Evolutionary conservation across 176 grass and related monocot genomes (phyloP).

Genomic region (Triticum turgidum): DNA sequence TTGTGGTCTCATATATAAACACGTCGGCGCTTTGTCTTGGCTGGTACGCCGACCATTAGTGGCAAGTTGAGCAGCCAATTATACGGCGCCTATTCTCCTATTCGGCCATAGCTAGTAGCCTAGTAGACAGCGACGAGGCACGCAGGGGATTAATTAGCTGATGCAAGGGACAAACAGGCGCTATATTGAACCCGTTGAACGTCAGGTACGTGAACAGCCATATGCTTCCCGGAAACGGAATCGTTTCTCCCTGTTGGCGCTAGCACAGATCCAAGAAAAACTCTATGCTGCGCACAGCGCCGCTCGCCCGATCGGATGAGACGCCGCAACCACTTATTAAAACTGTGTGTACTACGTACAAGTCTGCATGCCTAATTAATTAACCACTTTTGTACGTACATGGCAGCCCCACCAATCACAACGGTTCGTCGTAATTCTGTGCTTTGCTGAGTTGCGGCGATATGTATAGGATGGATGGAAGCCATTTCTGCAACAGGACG

Average conservation of each 20-base stretch:
- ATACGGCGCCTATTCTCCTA: not conserved
- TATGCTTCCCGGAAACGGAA: not conserved
- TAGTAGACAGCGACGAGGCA: not conserved
- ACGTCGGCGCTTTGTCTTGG: not conserved
- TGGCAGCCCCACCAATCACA: too few species aligned
- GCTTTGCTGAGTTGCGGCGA: too few species aligned
- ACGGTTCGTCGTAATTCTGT: too few species aligned
- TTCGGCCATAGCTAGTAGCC: too few species aligned
- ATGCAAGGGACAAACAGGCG: not conserved
- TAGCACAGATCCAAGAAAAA: not conserved
- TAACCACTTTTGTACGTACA: too few species aligned
- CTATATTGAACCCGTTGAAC: not conserved
- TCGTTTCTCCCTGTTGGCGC: not conserved
- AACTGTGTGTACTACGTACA: too few species aligned
- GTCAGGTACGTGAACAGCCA: constrained; percentile 1
- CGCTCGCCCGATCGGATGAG: not conserved
- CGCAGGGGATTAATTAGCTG: not conserved
- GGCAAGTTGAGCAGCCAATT: not conserved
- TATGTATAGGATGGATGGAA: too few species aligned
- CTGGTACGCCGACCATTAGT: not conserved
- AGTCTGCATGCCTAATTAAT: too few species aligned
- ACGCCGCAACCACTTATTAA: not conserved
- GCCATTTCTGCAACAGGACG: too few species aligned
- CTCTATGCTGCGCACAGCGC: not conserved
- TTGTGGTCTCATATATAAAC: not conserved